These are phyloP conservation scores for Nothophaeocryptopus gaeumannii DNA, from an alignment of 2,329 filamentous ascomycete genomes.

Conservation along the genomic window DNA sequence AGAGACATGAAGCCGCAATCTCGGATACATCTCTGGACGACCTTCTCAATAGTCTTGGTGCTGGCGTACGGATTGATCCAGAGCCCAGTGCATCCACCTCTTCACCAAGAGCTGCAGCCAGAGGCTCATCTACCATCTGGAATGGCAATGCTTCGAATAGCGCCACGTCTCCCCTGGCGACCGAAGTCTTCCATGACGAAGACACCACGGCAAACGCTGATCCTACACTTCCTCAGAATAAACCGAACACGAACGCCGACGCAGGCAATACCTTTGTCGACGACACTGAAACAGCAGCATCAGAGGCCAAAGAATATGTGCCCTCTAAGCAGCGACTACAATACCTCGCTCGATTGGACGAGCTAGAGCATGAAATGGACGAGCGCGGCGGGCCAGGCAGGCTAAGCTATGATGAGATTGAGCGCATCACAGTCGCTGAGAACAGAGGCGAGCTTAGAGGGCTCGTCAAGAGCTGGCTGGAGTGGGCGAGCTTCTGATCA, in stretches of 20 bases:
- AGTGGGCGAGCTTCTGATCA: slow-evolving; percentile 61
- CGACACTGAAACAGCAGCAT: background rate
- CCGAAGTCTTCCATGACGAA: slow-evolving; percentile 2
- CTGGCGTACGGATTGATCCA: slow-evolving; percentile 28
- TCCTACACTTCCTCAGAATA: slow-evolving; percentile 27
- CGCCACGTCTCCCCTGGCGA: slow-evolving; percentile 14
- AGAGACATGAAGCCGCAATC: slow-evolving; percentile 32
- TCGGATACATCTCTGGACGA: slow-evolving; percentile 42
- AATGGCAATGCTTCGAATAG: slow-evolving; percentile 6
- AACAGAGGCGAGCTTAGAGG: slow-evolving; percentile 63
- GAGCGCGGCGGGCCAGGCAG: slow-evolving; percentile 75
- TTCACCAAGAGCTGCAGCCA: slow-evolving; percentile 2
- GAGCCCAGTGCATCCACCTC: background rate
- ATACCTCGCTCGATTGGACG: slow-evolving; percentile 53
- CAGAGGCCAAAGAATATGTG: background rate
- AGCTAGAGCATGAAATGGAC: slow-evolving; percentile 66
- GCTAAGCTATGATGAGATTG: slow-evolving; percentile 77
- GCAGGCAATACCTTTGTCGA: background rate
- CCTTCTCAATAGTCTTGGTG: slow-evolving; percentile 43
- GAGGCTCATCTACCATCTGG: slow-evolving; percentile 11
- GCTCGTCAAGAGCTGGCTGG: slow-evolving; percentile 88
- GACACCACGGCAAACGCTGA: background rate
- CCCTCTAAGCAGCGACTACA: slow-evolving; percentile 35
- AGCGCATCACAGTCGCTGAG: slow-evolving; percentile 64
- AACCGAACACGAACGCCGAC: slow-evolving; percentile 12